These are phyloP conservation scores for Crucibulum laeve DNA, from an alignment of 768 basidiomycete genomes.

Conservation along the genomic window DNA sequence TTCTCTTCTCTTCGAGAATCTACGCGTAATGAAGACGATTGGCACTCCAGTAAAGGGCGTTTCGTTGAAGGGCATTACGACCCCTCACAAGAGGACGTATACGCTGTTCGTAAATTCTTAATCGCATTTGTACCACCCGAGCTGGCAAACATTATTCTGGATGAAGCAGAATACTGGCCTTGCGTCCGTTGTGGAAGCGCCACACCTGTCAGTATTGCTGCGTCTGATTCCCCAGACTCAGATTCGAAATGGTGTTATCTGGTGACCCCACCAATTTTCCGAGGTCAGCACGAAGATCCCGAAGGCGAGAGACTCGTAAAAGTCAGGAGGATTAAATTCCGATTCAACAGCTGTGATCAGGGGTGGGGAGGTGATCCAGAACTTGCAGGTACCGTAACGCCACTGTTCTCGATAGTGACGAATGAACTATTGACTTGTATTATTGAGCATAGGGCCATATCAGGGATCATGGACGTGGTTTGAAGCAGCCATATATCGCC, in stretches of 20 bases:
- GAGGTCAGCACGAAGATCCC: neutral
- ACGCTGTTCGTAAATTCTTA: neutral
- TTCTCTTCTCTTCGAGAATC: too few relatives aligned
- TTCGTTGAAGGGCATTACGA: too few relatives aligned
- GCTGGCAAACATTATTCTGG: constrained; percentile 11
- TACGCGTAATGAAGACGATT: too few relatives aligned
- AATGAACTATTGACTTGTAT: neutral
- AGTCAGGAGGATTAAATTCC: constrained; percentile 6
- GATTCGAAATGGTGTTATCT: constrained; percentile 10
- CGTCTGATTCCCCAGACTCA: neutral
- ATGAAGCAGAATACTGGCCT: constrained; percentile 14
- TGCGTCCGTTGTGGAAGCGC: constrained; percentile 2
- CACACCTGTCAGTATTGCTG: constrained; percentile 1
- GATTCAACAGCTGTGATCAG: constrained; percentile 15
- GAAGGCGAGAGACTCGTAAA: neutral
- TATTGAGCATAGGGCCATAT: constrained; percentile 13
- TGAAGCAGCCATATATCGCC: constrained; percentile 16
- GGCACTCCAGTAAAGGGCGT: too few relatives aligned
- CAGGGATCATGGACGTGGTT: constrained; percentile 20
- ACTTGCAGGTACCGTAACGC: constrained; percentile 12
- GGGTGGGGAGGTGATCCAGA: constrained; percentile 17
- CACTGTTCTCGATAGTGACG: too few relatives aligned
- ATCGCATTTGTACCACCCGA: constrained; percentile 4
- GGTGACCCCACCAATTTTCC: neutral
- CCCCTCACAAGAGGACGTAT: neutral